These are phyloP conservation scores for Aspergillus sojae DNA, from an alignment of 2,329 filamentous ascomycete genomes.

Conservation along the genomic window DNA sequence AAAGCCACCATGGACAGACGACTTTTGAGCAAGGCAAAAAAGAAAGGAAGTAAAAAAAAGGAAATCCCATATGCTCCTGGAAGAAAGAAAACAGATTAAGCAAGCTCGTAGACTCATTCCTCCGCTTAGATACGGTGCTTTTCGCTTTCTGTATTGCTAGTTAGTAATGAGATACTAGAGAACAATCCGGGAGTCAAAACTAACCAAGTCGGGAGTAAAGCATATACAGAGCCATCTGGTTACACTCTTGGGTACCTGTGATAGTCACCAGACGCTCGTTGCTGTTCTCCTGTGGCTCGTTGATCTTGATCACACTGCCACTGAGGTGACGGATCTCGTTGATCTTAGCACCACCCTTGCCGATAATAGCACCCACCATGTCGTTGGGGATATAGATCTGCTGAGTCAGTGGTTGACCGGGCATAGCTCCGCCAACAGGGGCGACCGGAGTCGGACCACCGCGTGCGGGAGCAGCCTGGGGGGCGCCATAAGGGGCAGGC, in stretches of 20 bases:
- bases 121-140: conserved; percentile 67
- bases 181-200: conserved; percentile 11
- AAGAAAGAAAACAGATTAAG: conserved; percentile 14
- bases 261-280: conserved; percentile 97
- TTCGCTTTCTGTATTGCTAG: conserved; percentile 64
- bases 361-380: conserved; percentile 99
- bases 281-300: conserved; percentile 98
- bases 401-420: conserved; percentile 86
- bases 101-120: conserved; percentile 12
- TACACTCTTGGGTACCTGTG: conserved; percentile 96
- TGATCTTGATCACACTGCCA: conserved; percentile 99
- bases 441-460: conserved; percentile 66
- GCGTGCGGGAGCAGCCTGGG: conserved; percentile 62
- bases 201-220: conserved; percentile 93
- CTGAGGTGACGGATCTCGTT: conserved; percentile 97
- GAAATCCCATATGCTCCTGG: conserved; percentile 28
- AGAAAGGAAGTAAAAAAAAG: conserved; percentile 14
- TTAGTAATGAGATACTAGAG: neutral
- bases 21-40: conserved; percentile 14
- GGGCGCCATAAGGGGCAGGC: conserved; percentile 67
- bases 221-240: conserved; percentile 99
- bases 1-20: conserved; percentile 20
- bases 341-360: conserved; percentile 98
- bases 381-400: conserved; percentile 99
- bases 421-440: conserved; percentile 73